These are phyloP conservation scores for Circinella minor DNA, from an alignment of 371 early-diverging fungal species.

Conservation along the genomic window DNA sequence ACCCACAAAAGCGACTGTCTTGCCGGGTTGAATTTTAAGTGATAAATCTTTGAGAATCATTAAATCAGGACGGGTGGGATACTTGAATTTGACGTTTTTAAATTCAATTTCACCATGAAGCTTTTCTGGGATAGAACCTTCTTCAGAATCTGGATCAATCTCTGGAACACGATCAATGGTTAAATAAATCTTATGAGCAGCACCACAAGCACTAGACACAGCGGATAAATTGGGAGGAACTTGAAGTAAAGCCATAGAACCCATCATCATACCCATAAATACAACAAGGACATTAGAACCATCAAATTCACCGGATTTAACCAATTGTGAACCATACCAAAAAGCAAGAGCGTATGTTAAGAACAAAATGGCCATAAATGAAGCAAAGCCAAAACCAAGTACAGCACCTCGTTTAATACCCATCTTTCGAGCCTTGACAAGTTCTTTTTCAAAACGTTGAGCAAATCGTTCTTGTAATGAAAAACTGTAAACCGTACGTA, in stretches of 20 bases:
- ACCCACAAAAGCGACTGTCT: conserved; percentile 82
- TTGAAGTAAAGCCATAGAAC: conserved; percentile 48
- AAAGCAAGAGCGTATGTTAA: conserved; percentile 70
- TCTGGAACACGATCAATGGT: conserved; percentile 81
- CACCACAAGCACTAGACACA: conserved; percentile 68
- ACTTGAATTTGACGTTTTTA: conserved; percentile 70
- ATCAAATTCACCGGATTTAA: conserved; percentile 27
- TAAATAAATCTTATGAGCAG: conserved; percentile 73
- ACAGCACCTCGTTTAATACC: conserved; percentile 52
- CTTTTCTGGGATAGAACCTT: conserved; percentile 56
- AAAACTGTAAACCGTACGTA: conserved; percentile 87
- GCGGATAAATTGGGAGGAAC: conserved; percentile 67
- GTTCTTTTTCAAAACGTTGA: conserved; percentile 55
- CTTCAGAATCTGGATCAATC: conserved; percentile 63
- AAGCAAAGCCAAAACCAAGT: conserved; percentile 53
- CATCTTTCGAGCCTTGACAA: conserved; percentile 36
- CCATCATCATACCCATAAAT: conserved; percentile 76
- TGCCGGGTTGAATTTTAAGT: conserved; percentile 72
- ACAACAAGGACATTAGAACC: conserved; percentile 58
- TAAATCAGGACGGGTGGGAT: conserved; percentile 80
- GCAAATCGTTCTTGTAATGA: conserved; percentile 72
- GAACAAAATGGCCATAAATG: conserved; percentile 62
- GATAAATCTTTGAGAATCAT: conserved; percentile 65
- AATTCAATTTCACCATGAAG: conserved; percentile 78
- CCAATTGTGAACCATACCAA: conserved; percentile 68